A percentile compares a stretch with the other conserved stretches of the same genome.
phyloP scores from a whole-genome alignment of 345 rosid species.

The Salix brachista region DNA sequence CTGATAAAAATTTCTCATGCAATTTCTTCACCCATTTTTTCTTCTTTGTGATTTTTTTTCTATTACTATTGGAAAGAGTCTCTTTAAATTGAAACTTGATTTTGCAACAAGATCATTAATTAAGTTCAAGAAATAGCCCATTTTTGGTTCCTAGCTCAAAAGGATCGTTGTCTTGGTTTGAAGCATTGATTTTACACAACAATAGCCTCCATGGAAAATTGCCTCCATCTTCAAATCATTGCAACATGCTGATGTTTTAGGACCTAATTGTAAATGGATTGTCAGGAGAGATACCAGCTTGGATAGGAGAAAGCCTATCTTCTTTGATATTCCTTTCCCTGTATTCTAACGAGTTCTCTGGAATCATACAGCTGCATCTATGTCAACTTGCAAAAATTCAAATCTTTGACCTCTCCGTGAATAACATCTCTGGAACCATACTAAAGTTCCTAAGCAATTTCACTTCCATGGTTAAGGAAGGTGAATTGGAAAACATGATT shows the following conservation, averaged over 20 bases:
- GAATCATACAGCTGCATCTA: background rate
- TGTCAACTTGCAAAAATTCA: background rate
- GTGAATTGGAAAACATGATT: background rate
- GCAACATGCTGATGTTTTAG: background rate
- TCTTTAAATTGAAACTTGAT: no score
- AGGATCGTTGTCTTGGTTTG: background rate
- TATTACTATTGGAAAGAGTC: no score
- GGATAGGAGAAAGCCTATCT: slow-evolving; percentile 12
- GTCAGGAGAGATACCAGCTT: slow-evolving; percentile 17
- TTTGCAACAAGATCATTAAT: no score
- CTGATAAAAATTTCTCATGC: slow-evolving; percentile 19
- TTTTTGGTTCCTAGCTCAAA: slow-evolving; percentile 8
- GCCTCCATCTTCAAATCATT: slow-evolving; percentile 9
- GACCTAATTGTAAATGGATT: slow-evolving; percentile 17
- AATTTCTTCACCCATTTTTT: no score
- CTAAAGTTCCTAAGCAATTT: slow-evolving; percentile 7
- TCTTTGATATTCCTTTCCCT: slow-evolving; percentile 13
- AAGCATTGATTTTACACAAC: slow-evolving; percentile 12
- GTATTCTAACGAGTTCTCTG: slow-evolving; percentile 16
- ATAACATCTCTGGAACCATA: slow-evolving; percentile 12
- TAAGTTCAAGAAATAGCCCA: no score
- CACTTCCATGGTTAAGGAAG: slow-evolving; percentile 1
- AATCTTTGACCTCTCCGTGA: slow-evolving; percentile 9
- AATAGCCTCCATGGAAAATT: slow-evolving; percentile 16
- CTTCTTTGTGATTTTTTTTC: no score